Evolutionary conservation across 2,329 filamentous ascomycete species (phyloP), one percentile per base, ranked within the genome.

Genomic region (Juglanconis juglandina): DNA sequence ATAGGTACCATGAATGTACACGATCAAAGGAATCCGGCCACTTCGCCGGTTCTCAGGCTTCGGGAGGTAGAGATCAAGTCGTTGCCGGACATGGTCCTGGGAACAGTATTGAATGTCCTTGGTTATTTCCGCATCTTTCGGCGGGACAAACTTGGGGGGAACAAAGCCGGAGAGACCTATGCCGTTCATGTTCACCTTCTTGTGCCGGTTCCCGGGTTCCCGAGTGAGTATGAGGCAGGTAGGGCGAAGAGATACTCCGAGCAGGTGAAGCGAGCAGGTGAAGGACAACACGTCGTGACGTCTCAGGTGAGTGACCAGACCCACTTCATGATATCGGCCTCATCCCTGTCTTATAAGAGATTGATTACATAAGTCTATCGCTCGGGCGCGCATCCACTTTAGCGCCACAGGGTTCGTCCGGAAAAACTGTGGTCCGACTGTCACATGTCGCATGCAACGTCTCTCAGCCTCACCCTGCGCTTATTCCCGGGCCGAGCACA

Each of bases 71-170:
- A 63, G 61, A 7, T 63, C 61, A n/a, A 63, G 46, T 33, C 30
- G 52, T 48, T 63, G 61, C 13, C 61, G 58, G 30, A 55, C 49
- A 33, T 63, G 61, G 37, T 54, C 58, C 4, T 47, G 13, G 6
- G 61, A 60, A 35, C 50, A 49, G 34, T 63, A 63, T 33, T 63
- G 58, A n/a, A 63, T 58, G 48, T 63, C 53, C 30, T 60, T 57
- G 39, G 57, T 34, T 0, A 46, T 58, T 30, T 60, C 58, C 14
- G 58, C 61, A 44, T 60, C 53, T 17, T 54, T 60, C 3, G 61
- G 61, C 17, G 61, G 58, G 5, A 52, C n/a, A 4, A 63, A 63
- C 13, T 52, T 51, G 1, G 61, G 58, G 32, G 47, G 47, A 4
- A 47, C 53, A 32, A 60, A 60, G 3, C 30, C 37, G 10, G n/a